Percentiles rank a stretch among this genome's conserved stretches.
These are phyloP conservation scores for Trichoderma harzianum DNA, from an alignment of 2,329 filamentous ascomycete genomes.

Conservation along the genomic window DNA sequence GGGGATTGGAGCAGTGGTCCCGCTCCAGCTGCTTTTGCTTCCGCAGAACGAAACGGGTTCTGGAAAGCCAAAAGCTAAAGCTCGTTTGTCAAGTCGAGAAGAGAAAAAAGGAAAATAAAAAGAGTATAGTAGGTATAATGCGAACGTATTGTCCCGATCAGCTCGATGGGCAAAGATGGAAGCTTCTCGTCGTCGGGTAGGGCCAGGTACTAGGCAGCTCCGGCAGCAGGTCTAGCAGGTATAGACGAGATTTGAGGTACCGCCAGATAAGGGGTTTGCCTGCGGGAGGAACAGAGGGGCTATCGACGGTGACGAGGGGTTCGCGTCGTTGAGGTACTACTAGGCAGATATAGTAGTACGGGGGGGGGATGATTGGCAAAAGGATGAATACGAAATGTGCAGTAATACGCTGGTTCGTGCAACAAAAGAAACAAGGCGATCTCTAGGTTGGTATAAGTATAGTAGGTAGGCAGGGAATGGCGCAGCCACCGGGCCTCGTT, in stretches of 20 bases:
- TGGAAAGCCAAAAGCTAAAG: not conserved
- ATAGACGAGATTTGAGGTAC: conserved; percentile 17
- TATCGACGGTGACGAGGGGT: conserved; percentile 18
- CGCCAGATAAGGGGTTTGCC: conserved; percentile 17
- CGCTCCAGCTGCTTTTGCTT: conserved; percentile 12
- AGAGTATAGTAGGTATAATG: not conserved
- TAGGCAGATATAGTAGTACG: not conserved
- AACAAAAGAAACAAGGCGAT: conserved; percentile 1
- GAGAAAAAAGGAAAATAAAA: not conserved
- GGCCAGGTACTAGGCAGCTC: not conserved
- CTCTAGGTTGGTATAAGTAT: conserved; percentile 8
- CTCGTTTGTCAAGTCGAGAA: not conserved
- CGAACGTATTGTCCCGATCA: not conserved
- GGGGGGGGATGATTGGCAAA: not conserved
- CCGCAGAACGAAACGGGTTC: conserved; percentile 13
- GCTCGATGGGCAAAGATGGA: not conserved
- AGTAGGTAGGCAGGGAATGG: not conserved
- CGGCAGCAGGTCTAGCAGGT: not conserved
- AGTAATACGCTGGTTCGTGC: conserved; percentile 14
- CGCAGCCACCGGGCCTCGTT: conserved; percentile 13
- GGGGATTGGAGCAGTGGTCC: conserved; percentile 20
- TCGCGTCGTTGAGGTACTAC: conserved; percentile 13
- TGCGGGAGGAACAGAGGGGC: conserved; percentile 14
- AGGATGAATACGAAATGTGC: not conserved
- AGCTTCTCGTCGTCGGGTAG: conserved; percentile 9